Evolutionary conservation across 768 basidiomycete genomes (phyloP), one percentile per base, ranked within the genome.

Genomic region (Naganishia onofrii): DNA sequence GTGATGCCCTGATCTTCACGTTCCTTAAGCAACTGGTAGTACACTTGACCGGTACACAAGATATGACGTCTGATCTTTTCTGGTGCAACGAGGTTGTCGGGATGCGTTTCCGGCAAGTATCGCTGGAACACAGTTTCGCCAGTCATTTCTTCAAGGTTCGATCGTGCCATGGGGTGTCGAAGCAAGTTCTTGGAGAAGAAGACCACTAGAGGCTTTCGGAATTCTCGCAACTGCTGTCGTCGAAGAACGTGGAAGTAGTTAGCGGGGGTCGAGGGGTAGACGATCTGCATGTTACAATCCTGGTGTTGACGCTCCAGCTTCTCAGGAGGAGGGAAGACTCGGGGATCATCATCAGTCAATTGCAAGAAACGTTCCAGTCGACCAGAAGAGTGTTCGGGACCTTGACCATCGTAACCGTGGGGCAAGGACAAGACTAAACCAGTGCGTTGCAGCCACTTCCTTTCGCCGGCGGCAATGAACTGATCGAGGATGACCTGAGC

Each of bases 281-380:
- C 92, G 74, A 99, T 90, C 83, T 98, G 96, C 92, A 98, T 92
- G 80, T 98, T 99, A 83, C 94, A 96, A 80, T 99, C 96, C 83
- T 99, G 96, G 78, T 97, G 93, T 76, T 96, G 93, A 56, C 96
- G 84, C 78, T 93, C 92, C 71, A 94, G 82, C 84, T 95, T 96
- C 82, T 94, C 88, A 0, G 86, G 86, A 0, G 88, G 88, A 0
- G 95, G 95, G 88, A 88, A 97, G 70, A 89, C 80, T 79, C 93
- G 85, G 7, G 95, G 95, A 79, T 99, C 93, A 76, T 99, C 95
- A 81, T 96, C 95, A 78, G 93, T 96, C 53, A 99, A 87, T 83
- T 98, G 96, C 74, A 99, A 83, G 88, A 97, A 99, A 34, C 96
- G 87, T 82, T 99, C 95, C 54, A 98, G 85, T 67, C 96, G 86